A percentile compares a stretch with the other conserved stretches of the same genome.
Conservation (phyloP, 139 green algal genomes). For the Deuterostichococcus epilithicus region DNA sequence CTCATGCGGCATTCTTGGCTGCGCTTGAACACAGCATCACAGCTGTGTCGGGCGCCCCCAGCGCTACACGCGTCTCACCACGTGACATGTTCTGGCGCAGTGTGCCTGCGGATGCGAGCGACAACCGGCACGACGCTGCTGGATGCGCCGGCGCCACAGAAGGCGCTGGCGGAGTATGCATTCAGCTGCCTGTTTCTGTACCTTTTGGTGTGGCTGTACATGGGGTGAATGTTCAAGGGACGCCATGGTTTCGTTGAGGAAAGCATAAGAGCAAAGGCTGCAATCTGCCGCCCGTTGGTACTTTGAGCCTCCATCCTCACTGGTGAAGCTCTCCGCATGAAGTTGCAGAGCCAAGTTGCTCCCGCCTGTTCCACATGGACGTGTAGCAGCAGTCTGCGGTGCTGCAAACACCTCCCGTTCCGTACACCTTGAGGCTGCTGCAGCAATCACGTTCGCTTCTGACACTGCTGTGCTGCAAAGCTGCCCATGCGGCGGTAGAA, state of each 20-base stretch:
- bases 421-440: not conserved
- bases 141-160: conserved; percentile 42
- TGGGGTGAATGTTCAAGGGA: conserved; percentile 42
- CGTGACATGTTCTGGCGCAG: conserved; percentile 24
- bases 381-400: no score
- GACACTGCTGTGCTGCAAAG: not conserved
- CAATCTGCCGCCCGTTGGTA: no score
- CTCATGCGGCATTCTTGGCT: no score
- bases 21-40: not conserved
- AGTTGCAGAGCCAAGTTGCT: no score
- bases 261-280: not conserved
- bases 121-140: conserved; percentile 56
- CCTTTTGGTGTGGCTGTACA: conserved; percentile 69
- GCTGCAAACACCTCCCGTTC: no score
- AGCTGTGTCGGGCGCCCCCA: not conserved
- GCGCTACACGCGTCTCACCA: not conserved
- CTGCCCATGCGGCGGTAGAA: not conserved
- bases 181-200: conserved; percentile 66
- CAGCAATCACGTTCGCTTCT: not conserved
- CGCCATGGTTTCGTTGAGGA: no score
- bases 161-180: conserved; percentile 78
- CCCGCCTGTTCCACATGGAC: no score
- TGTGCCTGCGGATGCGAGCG: conserved; percentile 73
- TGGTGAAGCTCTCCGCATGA: no score
- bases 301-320: not conserved